Conservation (phyloP, 495 filamentous ascomycete species). For the Amphirosellinia nigrospora region DNA sequence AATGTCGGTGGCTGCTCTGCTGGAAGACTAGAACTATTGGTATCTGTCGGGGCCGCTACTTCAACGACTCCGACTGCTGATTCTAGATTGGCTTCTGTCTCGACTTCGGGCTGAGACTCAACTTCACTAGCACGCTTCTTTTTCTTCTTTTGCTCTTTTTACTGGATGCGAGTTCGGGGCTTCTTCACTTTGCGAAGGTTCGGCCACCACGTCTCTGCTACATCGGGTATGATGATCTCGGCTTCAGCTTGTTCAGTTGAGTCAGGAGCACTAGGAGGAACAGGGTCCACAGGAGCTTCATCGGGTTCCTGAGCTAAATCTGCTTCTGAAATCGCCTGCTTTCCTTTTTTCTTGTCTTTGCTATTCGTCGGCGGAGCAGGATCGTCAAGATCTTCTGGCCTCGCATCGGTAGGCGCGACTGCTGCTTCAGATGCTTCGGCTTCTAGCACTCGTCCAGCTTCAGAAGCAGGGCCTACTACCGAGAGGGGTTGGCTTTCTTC, state of each 20-base stretch:
- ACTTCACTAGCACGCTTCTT: slow-evolving; percentile 35
- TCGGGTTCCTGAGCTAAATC: slow-evolving; percentile 7
- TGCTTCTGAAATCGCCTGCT: slow-evolving; percentile 3
- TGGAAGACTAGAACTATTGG: not conserved
- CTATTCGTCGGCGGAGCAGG: not conserved
- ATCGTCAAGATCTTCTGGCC: not conserved
- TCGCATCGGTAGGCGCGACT: not conserved
- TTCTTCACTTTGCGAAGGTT: slow-evolving; percentile 12
- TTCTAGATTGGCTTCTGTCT: slow-evolving; percentile 16
- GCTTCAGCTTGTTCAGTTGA: not conserved
- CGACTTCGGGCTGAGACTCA: slow-evolving; percentile 24
- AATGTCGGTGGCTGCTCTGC: not conserved
- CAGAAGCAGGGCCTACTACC: not conserved
- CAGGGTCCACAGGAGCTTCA: not conserved
- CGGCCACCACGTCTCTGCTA: not conserved
- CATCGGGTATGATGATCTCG: not conserved
- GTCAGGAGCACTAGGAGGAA: not conserved
- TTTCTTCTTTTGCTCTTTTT: slow-evolving; percentile 26
- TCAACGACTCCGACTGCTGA: not conserved
- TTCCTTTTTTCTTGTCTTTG: slow-evolving; percentile 19
- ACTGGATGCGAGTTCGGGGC: not conserved
- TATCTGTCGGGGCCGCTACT: not conserved
- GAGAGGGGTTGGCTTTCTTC: not conserved
- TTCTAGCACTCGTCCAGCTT: not conserved
- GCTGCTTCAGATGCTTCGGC: not conserved